Evolutionary conservation across 2,329 filamentous ascomycete genomes (phyloP), one percentile per base, ranked within the genome.

Genomic region (Teratosphaeria gauchensis): DNA sequence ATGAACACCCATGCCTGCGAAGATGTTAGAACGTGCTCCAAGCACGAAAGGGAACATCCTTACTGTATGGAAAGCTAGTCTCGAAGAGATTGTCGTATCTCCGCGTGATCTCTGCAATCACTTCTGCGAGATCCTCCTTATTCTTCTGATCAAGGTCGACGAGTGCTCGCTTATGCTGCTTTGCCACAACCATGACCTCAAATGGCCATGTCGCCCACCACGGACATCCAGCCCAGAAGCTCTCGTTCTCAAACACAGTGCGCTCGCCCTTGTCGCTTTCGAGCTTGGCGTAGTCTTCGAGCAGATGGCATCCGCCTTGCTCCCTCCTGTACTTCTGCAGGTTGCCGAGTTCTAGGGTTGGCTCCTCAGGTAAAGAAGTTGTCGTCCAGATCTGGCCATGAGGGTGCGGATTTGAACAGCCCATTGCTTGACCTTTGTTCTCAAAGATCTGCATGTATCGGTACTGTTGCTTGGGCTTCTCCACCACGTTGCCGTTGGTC

Each of bases 161-260:
- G 53, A 99, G 80, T 1, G 88, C 88, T 51, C 91, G 85, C 65
- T 92, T 87, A 72, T 96, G 92, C 61, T 84, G 80, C 76, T 90
- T 95, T 61, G 89, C 84, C 32, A 96, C 80, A 60, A 99, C 82
- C 79, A 99, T 88, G 53, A 92, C 88, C 78, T 99, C 94, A 62
- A 96, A 99, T 0, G 94, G 94, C 94, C 94, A 99, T 19, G 90
- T 82, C 0, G 90, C 94, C 94, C 94, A 99, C 91, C 94, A 99
- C 0, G 94, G 94, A 69, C 92, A 96, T 16, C 97, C 83, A 0
- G 92, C 87, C 51, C 96, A 77, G 73, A 97, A 99, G 0, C 80
- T 80, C 11, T 83, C 82, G 71, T 99, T 99, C 72, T 95, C 86
- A 71, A 89, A 96, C 0, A 99, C 88, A 8, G 95, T 82, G 11